Conservation (phyloP, 1,284 basidiomycete genomes). For the Nidula niveotomentosa region DNA sequence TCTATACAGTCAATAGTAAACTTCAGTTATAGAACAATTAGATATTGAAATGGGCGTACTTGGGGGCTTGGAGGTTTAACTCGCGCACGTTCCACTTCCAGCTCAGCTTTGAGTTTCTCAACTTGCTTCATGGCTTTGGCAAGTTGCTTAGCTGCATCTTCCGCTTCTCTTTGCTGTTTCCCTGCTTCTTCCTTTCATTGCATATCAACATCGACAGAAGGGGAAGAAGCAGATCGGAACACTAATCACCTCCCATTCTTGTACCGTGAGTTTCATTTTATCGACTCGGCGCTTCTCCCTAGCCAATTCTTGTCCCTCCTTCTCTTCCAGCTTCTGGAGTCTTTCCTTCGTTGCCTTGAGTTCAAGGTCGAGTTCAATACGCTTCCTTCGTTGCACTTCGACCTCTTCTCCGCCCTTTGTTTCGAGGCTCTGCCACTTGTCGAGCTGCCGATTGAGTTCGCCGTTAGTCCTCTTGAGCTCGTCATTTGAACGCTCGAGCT, state of each 20-base stretch:
- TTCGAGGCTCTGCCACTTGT: slow-evolving; percentile 68
- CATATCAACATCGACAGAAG: neutral
- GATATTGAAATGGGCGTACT: slow-evolving; percentile 7
- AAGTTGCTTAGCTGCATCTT: slow-evolving; percentile 30
- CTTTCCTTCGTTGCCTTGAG: slow-evolving; percentile 46
- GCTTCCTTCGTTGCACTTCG: slow-evolving; percentile 52
- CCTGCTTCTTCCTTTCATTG: slow-evolving; percentile 22
- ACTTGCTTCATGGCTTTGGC: slow-evolving; percentile 39
- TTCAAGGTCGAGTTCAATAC: slow-evolving; percentile 55
- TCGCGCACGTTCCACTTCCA: slow-evolving; percentile 34
- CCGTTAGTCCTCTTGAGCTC: slow-evolving; percentile 54
- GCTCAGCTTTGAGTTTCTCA: slow-evolving; percentile 38
- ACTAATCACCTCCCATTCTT: slow-evolving; percentile 42
- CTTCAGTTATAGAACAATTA: neutral
- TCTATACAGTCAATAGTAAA: too few relatives aligned
- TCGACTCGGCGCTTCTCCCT: slow-evolving; percentile 21
- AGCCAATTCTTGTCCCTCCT: slow-evolving; percentile 30
- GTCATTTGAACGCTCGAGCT: slow-evolving; percentile 53
- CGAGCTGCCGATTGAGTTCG: slow-evolving; percentile 61
- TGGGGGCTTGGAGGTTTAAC: slow-evolving; percentile 15
- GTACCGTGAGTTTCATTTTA: slow-evolving; percentile 39
- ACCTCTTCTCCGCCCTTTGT: slow-evolving; percentile 58
- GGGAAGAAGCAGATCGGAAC: neutral
- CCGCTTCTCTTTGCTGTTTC: slow-evolving; percentile 27
- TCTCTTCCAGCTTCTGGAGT: slow-evolving; percentile 39